A percentile compares a stretch with the other conserved stretches of the same genome.
phyloP scores from a whole-genome alignment of 768 basidiomycete genomes.

The Psilocybe cyanescens region DNA sequence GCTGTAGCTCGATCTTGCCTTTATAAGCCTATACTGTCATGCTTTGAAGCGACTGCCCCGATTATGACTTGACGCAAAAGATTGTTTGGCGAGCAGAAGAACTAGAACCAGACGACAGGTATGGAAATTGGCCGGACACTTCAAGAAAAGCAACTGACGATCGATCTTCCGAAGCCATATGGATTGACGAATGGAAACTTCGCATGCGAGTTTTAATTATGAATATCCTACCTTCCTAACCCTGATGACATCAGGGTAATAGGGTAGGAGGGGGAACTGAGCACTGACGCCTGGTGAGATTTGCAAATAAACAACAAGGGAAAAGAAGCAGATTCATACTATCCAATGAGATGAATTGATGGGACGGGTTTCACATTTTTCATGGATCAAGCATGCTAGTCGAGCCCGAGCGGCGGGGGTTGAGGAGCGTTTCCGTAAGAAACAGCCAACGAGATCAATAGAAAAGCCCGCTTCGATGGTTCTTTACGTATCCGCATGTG shows the following conservation, averaged over 20 bases:
- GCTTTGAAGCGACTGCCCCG: neutral
- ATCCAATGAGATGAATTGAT: neutral
- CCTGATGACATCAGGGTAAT: neutral
- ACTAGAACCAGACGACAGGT: constrained; percentile 4
- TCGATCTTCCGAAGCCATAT: constrained; percentile 1
- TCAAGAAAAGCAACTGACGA: neutral
- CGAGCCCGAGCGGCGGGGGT: neutral
- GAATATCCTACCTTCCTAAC: neutral
- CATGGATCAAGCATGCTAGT: neutral
- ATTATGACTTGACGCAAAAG: neutral
- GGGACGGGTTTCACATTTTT: neutral
- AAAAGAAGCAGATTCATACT: neutral
- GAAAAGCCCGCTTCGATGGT: neutral
- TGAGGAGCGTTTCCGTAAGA: neutral
- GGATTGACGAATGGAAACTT: neutral
- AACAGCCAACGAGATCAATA: neutral
- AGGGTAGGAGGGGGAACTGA: neutral
- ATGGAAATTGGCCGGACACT: constrained; percentile 1
- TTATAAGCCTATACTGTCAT: neutral
- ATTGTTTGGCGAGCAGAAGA: constrained; percentile 1
- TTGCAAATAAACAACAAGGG: neutral
- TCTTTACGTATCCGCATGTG: neutral
- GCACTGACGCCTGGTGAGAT: neutral
- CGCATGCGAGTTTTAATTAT: constrained; percentile 1
- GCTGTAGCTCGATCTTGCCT: neutral